Base-by-base conservation (phyloP, 139 green algal genomes). In the Ostreobium quekettii region DNA sequence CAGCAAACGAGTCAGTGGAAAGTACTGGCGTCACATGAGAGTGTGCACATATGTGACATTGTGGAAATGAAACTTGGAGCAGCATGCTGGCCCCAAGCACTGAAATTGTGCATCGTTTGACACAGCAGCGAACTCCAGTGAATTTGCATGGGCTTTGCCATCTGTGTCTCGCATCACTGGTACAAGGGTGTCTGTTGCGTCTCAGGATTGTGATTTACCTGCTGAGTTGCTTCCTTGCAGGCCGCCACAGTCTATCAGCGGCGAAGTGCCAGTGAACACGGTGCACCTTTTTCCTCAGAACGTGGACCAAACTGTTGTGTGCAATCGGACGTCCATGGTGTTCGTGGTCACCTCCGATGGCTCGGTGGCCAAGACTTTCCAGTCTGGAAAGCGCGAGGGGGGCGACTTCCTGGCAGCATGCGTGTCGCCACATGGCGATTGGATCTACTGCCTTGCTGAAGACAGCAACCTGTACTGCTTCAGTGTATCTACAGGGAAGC, bases 251-350 rank as follows among this genome's bases (percentile, higher is more conserved):
- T 48, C 28, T 39, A 11, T 28, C 7, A n/a, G 32, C 28, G 67
- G 66, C 11, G 91, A 96, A 47, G 74, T 76, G 3, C 74, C 85
- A 15, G 76, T 97, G 26, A 83, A 88, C 58, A 76, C 65, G 37
- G 83, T 96, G 66, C 66, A 84, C 15, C 69, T 89, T 31, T 74
- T 87, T 72, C 92, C 92, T 0, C 76, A 86, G 48, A 92, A 95
- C 66, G 53, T 80, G 32, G 92, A 96, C 59, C 89, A 97, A 49
- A 35, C 96, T 1, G 62, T 97, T 2, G 89, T 97, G 32, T 93
- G 84, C 81, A 91, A 83, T 47, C 78, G 84, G 2, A 83, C 86
- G 1, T 74, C 78, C 66, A 90, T 78, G 2, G 64, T 91, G 3
- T 93, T 87, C 80, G 65, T 96, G 60, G 93, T 97, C 86, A 96